Evolutionary conservation across 1,284 basidiomycete genomes (phyloP).

Genomic region (Tilletia walkeri): DNA sequence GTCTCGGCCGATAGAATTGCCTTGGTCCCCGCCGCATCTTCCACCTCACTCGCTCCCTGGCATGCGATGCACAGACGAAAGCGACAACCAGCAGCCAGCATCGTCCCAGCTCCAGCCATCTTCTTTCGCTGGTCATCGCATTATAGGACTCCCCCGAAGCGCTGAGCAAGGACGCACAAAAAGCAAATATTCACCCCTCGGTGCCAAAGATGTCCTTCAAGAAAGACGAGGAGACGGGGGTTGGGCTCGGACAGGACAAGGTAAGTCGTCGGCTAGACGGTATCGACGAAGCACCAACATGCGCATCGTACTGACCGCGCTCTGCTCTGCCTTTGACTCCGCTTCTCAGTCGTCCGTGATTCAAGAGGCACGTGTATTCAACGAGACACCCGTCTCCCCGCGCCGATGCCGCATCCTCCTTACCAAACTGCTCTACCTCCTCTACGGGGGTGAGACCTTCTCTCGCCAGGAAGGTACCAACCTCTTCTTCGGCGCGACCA

Average conservation of each 20-base stretch:
- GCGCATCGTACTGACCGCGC: constrained; percentile 3
- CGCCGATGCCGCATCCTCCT: constrained; percentile 94
- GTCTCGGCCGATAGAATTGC: no score
- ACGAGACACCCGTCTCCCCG: constrained; percentile 84
- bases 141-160: no score
- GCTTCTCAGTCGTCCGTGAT: constrained; percentile 45
- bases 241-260: constrained; percentile 50
- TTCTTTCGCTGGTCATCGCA: no score
- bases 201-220: constrained; percentile 50
- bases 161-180: no score
- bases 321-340: background rate
- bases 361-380: constrained; percentile 98
- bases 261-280: background rate
- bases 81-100: no score
- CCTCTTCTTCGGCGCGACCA: constrained; percentile 97
- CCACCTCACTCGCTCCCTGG: no score
- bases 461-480: constrained; percentile 86
- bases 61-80: no score
- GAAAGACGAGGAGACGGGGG: constrained; percentile 53
- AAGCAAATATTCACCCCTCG: no score
- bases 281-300: background rate
- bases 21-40: no score
- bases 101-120: no score
- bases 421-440: constrained; percentile 91
- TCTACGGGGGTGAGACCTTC: constrained; percentile 95